Conservation (phyloP, 83 land plant genomes). For the Thuja plicata region DNA sequence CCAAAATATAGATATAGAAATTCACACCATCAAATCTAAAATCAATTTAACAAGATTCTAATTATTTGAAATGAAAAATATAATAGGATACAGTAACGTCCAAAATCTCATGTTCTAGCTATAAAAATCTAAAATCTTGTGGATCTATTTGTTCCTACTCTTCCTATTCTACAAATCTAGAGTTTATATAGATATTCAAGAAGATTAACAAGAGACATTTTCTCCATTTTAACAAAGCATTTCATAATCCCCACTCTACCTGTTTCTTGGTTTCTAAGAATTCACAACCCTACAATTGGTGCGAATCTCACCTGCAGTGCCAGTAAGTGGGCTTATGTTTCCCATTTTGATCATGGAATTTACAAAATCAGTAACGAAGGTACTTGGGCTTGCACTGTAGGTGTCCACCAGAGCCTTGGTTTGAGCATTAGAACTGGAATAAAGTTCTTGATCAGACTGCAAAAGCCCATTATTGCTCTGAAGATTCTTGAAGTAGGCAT, state of each 20-base stretch:
- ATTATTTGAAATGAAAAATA: too few relatives aligned
- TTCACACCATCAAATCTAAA: too few relatives aligned
- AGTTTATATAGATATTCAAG: too few relatives aligned
- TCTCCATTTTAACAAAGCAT: too few relatives aligned
- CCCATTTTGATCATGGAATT: slow-evolving; percentile 69
- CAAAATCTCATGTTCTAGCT: too few relatives aligned
- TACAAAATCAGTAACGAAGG: slow-evolving; percentile 38
- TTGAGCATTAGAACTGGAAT: slow-evolving; percentile 25
- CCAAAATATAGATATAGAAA: too few relatives aligned
- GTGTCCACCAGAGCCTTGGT: slow-evolving; percentile 35
- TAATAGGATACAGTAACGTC: too few relatives aligned
- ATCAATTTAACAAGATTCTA: too few relatives aligned
- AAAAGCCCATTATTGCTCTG: slow-evolving; percentile 47
- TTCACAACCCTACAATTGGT: slow-evolving; percentile 39
- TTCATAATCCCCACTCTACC: not conserved
- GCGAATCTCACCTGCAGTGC: slow-evolving; percentile 42
- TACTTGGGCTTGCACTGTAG: slow-evolving; percentile 29
- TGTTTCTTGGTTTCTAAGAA: not conserved
- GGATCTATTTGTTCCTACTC: too few relatives aligned
- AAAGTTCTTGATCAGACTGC: slow-evolving; percentile 55
- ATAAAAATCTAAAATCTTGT: too few relatives aligned
- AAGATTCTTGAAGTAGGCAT: slow-evolving; percentile 51
- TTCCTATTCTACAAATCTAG: too few relatives aligned
- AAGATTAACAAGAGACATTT: too few relatives aligned
- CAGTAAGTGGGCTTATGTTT: slow-evolving; percentile 56